phyloP scores from a whole-genome alignment of 257 asterid genomes.

The Coffea eugenioides region DNA sequence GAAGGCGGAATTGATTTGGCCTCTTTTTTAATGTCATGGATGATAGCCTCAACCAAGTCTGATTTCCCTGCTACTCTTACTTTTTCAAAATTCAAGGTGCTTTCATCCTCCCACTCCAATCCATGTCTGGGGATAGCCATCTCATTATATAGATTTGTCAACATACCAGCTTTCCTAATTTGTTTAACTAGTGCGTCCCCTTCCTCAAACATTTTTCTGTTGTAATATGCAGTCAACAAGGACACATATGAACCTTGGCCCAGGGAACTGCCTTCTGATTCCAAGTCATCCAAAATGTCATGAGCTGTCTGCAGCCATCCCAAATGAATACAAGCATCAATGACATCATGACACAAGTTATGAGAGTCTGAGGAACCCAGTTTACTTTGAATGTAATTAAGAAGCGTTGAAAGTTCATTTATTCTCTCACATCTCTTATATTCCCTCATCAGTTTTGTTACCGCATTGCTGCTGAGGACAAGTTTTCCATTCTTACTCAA shows the following conservation, averaged over 20 bases:
- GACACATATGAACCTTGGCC: slow-evolving; percentile 39
- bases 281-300: slow-evolving; percentile 82
- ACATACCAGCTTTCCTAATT: slow-evolving; percentile 30
- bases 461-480: slow-evolving; percentile 55
- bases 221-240: slow-evolving; percentile 57
- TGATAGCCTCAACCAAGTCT: slow-evolving; percentile 44
- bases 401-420: slow-evolving; percentile 58
- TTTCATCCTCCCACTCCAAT: slow-evolving; percentile 27
- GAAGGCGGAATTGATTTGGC: slow-evolving; percentile 27
- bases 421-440: slow-evolving; percentile 57
- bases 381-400: slow-evolving; percentile 45
- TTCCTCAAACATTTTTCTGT: slow-evolving; percentile 52
- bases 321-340: slow-evolving; percentile 60
- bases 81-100: slow-evolving; percentile 19
- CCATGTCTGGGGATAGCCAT: slow-evolving; percentile 9
- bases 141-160: slow-evolving; percentile 15
- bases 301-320: slow-evolving; percentile 94
- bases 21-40: slow-evolving; percentile 41
- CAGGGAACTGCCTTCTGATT: slow-evolving; percentile 37
- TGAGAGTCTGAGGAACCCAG: slow-evolving; percentile 26
- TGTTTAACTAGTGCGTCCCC: slow-evolving; percentile 60
- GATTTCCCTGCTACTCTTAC: slow-evolving; percentile 17
- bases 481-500: slow-evolving; percentile 52
- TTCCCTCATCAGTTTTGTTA: slow-evolving; percentile 53
- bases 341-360: slow-evolving; percentile 45